Conservation (phyloP, 768 basidiomycete species). For the Boletus rubescentipes region DNA sequence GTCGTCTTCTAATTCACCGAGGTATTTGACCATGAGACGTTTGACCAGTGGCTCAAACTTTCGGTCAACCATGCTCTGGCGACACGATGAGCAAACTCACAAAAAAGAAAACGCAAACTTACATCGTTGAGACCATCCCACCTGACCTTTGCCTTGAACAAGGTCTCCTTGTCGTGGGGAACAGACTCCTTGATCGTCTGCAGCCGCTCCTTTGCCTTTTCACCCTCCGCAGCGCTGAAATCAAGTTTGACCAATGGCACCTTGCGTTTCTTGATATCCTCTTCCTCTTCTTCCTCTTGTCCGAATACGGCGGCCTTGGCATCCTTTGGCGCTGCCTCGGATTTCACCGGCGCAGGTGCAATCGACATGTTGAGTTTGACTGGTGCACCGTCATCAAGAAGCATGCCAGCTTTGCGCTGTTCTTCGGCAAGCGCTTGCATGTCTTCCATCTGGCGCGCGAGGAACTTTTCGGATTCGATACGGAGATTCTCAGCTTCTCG, state of each 20-base stretch:
- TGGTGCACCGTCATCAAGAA: slow-evolving; percentile 89
- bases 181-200: slow-evolving; percentile 75
- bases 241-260: slow-evolving; percentile 88
- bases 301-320: slow-evolving; percentile 67
- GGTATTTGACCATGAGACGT: slow-evolving; percentile 78
- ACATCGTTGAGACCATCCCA: slow-evolving; percentile 94
- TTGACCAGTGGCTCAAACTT: slow-evolving; percentile 87
- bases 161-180: slow-evolving; percentile 70
- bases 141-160: slow-evolving; percentile 83
- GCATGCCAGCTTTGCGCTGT: slow-evolving; percentile 85
- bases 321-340: slow-evolving; percentile 45
- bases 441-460: slow-evolving; percentile 93
- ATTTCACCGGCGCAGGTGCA: slow-evolving; percentile 45
- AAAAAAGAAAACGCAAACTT: slow-evolving; percentile 28
- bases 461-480: slow-evolving; percentile 89
- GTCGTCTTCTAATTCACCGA: slow-evolving; percentile 91
- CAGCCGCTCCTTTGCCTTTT: slow-evolving; percentile 75
- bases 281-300: slow-evolving; percentile 87
- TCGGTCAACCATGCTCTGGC: slow-evolving; percentile 75
- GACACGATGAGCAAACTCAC: slow-evolving; percentile 15
- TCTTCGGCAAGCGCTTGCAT: slow-evolving; percentile 90
- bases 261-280: slow-evolving; percentile 73
- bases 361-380: slow-evolving; percentile 82
- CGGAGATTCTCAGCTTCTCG: slow-evolving; percentile 86
- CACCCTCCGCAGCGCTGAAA: slow-evolving; percentile 79